These are phyloP conservation scores for Fusarium sp. DNA, from an alignment of 2,329 filamentous ascomycete species.

Conservation along the genomic window DNA sequence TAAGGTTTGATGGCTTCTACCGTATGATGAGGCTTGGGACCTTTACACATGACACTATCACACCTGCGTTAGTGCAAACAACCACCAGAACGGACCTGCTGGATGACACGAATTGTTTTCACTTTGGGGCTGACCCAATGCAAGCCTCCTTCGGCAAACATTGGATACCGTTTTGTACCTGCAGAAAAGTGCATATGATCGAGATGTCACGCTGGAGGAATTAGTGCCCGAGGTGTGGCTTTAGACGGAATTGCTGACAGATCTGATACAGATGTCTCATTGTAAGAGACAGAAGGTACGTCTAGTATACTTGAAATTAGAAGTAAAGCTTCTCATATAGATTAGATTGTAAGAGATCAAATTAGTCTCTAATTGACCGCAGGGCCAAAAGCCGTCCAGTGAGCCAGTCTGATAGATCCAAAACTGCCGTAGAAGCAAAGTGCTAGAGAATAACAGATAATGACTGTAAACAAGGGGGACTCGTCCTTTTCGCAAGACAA, in stretches of 20 bases:
- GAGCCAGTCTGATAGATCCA: no score
- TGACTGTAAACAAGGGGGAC: no score
- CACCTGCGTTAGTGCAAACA: neutral
- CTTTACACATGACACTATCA: slow-evolving; percentile 14
- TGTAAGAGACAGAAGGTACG: no score
- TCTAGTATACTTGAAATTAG: no score
- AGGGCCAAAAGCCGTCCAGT: no score
- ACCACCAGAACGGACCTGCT: neutral
- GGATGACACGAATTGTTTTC: neutral
- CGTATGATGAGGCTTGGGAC: neutral
- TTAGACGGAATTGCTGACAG: neutral
- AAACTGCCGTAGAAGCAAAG: no score
- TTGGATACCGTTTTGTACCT: neutral
- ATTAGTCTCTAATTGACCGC: no score
- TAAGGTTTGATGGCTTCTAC: slow-evolving; percentile 13
- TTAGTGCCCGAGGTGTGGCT: neutral
- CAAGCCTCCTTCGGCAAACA: neutral
- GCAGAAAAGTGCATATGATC: slow-evolving; percentile 1
- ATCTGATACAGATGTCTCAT: neutral
- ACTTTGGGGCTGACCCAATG: neutral
- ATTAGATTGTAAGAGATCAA: no score
- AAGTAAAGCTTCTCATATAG: no score
- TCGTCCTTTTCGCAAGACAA: no score
- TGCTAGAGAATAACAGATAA: no score
- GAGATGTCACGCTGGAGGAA: neutral